Conservation (phyloP, 2,329 filamentous ascomycete species). For the Cladophialophora exuberans region DNA sequence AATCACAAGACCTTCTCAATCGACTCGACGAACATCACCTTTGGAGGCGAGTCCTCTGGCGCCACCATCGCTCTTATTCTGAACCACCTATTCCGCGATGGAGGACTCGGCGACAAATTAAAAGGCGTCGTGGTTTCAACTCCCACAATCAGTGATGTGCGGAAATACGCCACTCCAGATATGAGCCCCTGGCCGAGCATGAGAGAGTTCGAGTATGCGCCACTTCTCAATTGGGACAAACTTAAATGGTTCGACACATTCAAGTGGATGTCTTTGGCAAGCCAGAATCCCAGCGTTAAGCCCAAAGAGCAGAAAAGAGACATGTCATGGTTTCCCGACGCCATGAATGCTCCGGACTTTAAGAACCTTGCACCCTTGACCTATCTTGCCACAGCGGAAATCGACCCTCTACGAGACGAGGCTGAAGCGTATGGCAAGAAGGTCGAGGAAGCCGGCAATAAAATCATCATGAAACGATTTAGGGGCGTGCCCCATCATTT, state of each 20-base stretch:
- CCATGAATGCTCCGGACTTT: constrained; percentile 32
- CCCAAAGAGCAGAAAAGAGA: constrained; percentile 30
- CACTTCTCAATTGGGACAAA: constrained; percentile 33
- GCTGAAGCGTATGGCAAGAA: constrained; percentile 34
- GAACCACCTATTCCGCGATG: constrained; percentile 31
- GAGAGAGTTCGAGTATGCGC: constrained; percentile 31
- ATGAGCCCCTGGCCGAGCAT: constrained; percentile 34
- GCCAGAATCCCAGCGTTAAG: constrained; percentile 20
- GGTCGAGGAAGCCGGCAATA: constrained; percentile 30
- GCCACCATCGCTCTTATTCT: constrained; percentile 33
- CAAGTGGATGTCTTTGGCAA: constrained; percentile 32
- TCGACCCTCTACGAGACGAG: constrained; percentile 32
- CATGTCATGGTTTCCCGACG: constrained; percentile 32
- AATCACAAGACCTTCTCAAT: constrained; percentile 34
- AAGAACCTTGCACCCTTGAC: constrained; percentile 31
- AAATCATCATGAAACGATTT: constrained; percentile 28
- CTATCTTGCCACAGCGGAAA: constrained; percentile 31
- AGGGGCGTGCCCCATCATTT: constrained; percentile 33
- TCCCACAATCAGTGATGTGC: constrained; percentile 33
- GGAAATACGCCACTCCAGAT: constrained; percentile 32
- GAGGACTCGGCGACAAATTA: constrained; percentile 22
- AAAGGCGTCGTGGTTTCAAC: constrained; percentile 33
- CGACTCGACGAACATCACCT: constrained; percentile 30
- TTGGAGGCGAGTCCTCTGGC: constrained; percentile 33
- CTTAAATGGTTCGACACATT: constrained; percentile 35